Conservation (phyloP, 768 basidiomycete genomes). For the Termitomyces sp. region DNA sequence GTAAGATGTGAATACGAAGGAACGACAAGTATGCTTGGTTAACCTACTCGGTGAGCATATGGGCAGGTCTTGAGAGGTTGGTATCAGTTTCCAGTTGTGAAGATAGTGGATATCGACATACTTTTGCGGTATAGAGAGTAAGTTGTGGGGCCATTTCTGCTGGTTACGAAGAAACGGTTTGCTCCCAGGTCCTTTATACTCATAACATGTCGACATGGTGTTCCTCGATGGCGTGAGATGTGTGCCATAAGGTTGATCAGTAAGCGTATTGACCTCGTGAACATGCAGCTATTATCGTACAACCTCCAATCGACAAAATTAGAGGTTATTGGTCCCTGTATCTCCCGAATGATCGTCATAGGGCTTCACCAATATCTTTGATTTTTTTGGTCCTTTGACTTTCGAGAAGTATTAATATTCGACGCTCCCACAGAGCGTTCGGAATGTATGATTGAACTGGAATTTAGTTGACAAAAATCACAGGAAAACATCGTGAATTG, state of each 20-base stretch:
- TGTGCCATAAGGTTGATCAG: not conserved
- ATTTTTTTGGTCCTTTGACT: no score
- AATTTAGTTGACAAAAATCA: no score
- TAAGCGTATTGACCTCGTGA: not conserved
- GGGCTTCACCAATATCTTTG: no score
- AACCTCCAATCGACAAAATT: not conserved
- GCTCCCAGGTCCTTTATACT: not conserved
- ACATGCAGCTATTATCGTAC: not conserved
- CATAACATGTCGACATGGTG: not conserved
- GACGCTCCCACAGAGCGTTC: no score
- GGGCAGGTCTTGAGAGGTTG: slow-evolving; percentile 45
- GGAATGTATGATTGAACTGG: no score
- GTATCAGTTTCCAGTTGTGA: not conserved
- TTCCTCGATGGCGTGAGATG: not conserved
- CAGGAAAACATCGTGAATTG: no score
- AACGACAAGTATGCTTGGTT: not conserved
- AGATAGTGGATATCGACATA: not conserved
- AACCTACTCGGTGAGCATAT: slow-evolving; percentile 51
- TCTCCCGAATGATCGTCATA: no score
- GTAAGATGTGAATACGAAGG: not conserved
- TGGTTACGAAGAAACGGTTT: not conserved
- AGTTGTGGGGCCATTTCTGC: slow-evolving; percentile 6
- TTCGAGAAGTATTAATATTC: no score
- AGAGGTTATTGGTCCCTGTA: no score
- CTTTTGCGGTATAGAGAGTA: slow-evolving; percentile 14